Evolutionary conservation across 495 filamentous ascomycete species (phyloP).

Genomic region (Clavariopsis aquatica): DNA sequence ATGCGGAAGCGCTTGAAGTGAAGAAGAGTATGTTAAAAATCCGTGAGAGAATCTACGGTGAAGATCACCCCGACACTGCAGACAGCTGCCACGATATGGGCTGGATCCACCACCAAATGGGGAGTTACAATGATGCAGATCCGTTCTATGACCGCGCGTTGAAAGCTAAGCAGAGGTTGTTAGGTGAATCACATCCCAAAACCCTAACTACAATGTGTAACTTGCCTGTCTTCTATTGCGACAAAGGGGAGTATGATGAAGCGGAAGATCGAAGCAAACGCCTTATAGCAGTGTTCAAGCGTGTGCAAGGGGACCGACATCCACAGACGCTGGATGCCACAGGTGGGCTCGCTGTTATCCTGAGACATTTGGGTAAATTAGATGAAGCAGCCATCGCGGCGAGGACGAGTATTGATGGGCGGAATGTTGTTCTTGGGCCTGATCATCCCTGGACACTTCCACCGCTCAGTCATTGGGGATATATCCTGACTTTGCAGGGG

Average conservation of each 20-base stretch:
- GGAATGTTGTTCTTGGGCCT: constrained; percentile 14
- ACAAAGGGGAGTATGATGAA: constrained; percentile 18
- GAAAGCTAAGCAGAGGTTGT: constrained; percentile 3
- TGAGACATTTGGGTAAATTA: constrained; percentile 15
- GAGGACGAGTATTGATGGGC: constrained; percentile 12
- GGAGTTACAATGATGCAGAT: constrained; percentile 8
- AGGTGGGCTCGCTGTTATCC: constrained; percentile 14
- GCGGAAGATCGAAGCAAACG: constrained; percentile 7
- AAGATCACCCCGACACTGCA: constrained; percentile 23
- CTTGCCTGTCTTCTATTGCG: constrained; percentile 20
- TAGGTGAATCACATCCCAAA: constrained; percentile 15
- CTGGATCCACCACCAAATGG: constrained; percentile 23
- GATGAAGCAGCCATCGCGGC: constrained; percentile 17
- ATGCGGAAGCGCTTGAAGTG: constrained; percentile 4
- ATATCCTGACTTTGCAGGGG: constrained; percentile 16
- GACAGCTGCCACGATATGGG: constrained; percentile 20
- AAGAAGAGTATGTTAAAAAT: constrained; percentile 8
- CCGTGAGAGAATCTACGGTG: constrained; percentile 11
- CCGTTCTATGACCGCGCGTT: constrained; percentile 12
- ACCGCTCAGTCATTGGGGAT: constrained; percentile 16
- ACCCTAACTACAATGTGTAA: constrained; percentile 19
- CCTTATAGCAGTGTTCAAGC: constrained; percentile 11
- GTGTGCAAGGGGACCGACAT: constrained; percentile 12
- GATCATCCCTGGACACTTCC: constrained; percentile 24
- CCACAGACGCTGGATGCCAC: constrained; percentile 22